Percentiles rank a stretch among this genome's conserved stretches.
phyloP scores from a whole-genome alignment of 345 rosid genomes.

The Erucastrum elatum region DNA sequence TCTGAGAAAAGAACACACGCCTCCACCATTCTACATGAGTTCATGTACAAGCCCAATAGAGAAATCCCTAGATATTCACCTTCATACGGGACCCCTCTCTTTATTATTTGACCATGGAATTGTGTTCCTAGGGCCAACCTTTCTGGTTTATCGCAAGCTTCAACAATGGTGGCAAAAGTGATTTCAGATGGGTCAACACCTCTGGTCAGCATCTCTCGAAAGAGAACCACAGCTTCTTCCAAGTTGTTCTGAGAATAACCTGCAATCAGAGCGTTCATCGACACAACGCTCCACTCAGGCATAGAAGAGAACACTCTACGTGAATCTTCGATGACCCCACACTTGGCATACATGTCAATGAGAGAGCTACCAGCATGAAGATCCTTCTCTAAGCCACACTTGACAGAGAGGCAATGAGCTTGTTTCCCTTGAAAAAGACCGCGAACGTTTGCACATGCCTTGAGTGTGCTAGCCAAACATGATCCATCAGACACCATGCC shows the following conservation, averaged over 20 bases:
- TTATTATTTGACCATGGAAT: conserved; percentile 63
- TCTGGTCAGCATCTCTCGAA: conserved; percentile 56
- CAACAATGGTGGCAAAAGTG: conserved; percentile 77
- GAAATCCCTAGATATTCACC: conserved; percentile 75
- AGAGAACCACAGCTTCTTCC: conserved; percentile 56
- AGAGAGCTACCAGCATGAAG: conserved; percentile 87
- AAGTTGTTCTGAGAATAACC: conserved; percentile 62
- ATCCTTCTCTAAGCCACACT: conserved; percentile 67
- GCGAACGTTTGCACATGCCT: conserved; percentile 74
- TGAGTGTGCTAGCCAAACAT: conserved; percentile 70
- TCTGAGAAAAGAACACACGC: conserved; percentile 63
- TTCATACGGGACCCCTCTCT: conserved; percentile 55
- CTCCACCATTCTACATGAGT: conserved; percentile 51
- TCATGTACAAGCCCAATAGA: conserved; percentile 80
- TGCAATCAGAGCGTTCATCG: conserved; percentile 83
- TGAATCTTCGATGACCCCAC: conserved; percentile 54
- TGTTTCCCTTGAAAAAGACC: conserved; percentile 63
- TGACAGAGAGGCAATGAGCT: conserved; percentile 67
- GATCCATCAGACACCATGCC: conserved; percentile 72
- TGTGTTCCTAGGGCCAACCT: conserved; percentile 58
- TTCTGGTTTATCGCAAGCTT: conserved; percentile 67
- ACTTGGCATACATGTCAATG: conserved; percentile 83
- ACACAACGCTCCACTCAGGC: conserved; percentile 66
- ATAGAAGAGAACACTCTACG: conserved; percentile 49
- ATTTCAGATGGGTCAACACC: conserved; percentile 69